Evolutionary conservation across 169 alveolate genomes (phyloP), one percentile per base, ranked within the genome.

Genomic region (Plasmodium coatneyi): DNA sequence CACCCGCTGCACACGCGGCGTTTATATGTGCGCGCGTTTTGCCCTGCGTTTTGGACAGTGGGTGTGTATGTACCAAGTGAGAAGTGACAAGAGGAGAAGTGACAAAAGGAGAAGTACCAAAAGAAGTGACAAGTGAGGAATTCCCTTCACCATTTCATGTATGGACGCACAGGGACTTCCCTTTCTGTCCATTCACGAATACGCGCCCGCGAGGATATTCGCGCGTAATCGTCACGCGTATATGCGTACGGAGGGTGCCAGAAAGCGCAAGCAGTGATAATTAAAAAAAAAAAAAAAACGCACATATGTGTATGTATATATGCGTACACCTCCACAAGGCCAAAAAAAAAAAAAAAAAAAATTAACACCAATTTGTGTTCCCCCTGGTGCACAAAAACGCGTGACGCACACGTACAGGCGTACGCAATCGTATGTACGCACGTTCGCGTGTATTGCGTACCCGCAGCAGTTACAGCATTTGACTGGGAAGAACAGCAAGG

Each of bases 311-410:
- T 30, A 66, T 66, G 36, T 60, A 83, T 70, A 80, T 28, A 80
- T 28, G 66, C 54, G 22, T 80, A 30, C 71, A 49, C 36, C 25
- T 39, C 12, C 71, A 34, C 32, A 41, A 80, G 32, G 30, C 49
- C 30, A 46, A 46, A 80, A 80, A 41, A 28, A 79, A 79, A n/a
- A 56, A 56, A 56, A 56, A 60, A 66, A 66, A 66, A 66, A 10
- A 60, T 60, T 22, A 25, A 66, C 39, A 80, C 36, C n/a, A 19
- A n/a, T 46, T 52, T 70, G n/a, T 30, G 34, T 83, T 70, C 22
- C 34, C 52, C 22, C 71, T 84, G 83, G 92, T 84, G 92, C 92
- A 84, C 79, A 84, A 84, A 71, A 71, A 72, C 79, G 72, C 41
- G 36, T 66, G 36, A 22, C 76, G 60, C 60, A 49, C 60, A 49